Evolutionary conservation across 768 basidiomycete species (phyloP).

Genomic region (Auricularia cornea): DNA sequence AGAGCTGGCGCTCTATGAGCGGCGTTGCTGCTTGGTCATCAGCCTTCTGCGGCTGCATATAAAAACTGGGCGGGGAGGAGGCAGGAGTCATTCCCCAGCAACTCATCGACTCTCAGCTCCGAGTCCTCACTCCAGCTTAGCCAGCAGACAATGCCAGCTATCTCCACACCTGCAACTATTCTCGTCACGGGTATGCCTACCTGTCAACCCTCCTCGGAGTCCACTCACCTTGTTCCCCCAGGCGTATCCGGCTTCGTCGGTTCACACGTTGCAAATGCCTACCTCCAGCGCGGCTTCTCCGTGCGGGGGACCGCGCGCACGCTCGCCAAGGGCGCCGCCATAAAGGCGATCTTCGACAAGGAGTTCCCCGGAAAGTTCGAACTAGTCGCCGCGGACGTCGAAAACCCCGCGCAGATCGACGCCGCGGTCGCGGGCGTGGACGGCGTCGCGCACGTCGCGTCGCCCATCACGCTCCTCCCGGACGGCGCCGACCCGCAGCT

Average conservation of each 20-base stretch:
- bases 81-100: too few relatives aligned
- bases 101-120: too few relatives aligned
- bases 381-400: conserved; percentile 30
- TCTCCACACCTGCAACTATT: too few relatives aligned
- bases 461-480: conserved; percentile 6
- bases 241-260: conserved; percentile 14
- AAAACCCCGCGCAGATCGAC: conserved; percentile 10
- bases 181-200: too few relatives aligned
- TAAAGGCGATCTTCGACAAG: conserved; percentile 12
- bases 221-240: too few relatives aligned
- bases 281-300: conserved; percentile 19
- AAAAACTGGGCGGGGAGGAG: too few relatives aligned
- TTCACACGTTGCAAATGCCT: conserved; percentile 9
- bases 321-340: conserved; percentile 26
- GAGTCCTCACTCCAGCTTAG: too few relatives aligned
- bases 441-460: conserved; percentile 13
- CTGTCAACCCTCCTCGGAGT: too few relatives aligned
- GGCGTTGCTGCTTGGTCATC: too few relatives aligned
- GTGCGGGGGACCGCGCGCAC: conserved; percentile 31
- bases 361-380: conserved; percentile 14
- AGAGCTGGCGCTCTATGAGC: too few relatives aligned
- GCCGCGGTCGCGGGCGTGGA: conserved; percentile 13
- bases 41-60: too few relatives aligned
- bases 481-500: not conserved
- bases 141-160: too few relatives aligned